Base-by-base conservation (phyloP, 805 yeast genomes). In the Candida tammaniensis region DNA sequence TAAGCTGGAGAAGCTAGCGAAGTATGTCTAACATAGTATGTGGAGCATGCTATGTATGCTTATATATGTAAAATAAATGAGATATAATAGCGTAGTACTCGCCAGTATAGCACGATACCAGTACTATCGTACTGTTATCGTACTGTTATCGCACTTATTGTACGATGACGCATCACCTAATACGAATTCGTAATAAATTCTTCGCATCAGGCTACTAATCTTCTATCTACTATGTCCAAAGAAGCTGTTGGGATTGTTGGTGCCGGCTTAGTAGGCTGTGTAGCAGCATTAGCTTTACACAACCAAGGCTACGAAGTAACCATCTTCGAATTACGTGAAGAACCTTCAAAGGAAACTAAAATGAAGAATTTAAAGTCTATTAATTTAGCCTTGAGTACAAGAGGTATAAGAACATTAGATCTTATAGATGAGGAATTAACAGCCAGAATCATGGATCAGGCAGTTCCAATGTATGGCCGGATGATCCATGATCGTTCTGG, bases 191-290 rank as follows among this genome's bases (percentile, higher is more conserved):
- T n/a, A n/a, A n/a, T n/a, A n/a, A n/a, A n/a, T n/a, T n/a, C n/a
- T n/a, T n/a, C n/a, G n/a, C n/a, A n/a, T n/a, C n/a, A n/a, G n/a
- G n/a, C n/a, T n/a, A n/a, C n/a, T n/a, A n/a, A n/a, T n/a, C n/a
- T n/a, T n/a, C n/a, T n/a, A n/a, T n/a, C n/a, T n/a, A n/a, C n/a
- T n/a, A n/a, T n/a, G n/a, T n/a, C n/a, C n/a, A n/a, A n/a, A n/a
- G n/a, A n/a, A n/a, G n/a, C 31, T 10, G 57, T 67, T 3, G 87
- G 76, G 1, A 69, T 89, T 18, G 74, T 89, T 12, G 97, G 97
- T 1, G 95, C 93, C 1, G 97, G 97, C 0, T 75, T 86, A 5
- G 97, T 89, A 2, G 97, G 97, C 0, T 75, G 93, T 35, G 64
- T 87, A 4, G 74, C 89, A 0, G 93, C 96, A 0, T 56, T 89